Base-by-base conservation (phyloP, 805 yeast genomes). In the Vanderwaltozyma yarrowii region DNA sequence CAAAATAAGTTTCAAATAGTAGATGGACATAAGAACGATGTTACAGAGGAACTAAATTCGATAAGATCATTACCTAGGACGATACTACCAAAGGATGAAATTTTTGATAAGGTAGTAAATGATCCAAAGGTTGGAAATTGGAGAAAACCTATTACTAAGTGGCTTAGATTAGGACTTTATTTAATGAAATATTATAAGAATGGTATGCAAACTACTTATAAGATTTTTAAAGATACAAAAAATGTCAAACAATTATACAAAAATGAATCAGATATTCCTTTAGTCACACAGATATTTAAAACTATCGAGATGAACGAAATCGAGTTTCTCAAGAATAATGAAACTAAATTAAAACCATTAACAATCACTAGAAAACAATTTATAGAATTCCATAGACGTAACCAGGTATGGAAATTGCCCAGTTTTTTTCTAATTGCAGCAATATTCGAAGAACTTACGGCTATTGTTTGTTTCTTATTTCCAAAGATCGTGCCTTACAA, bases 401-500 rank as follows among this genome's bases (percentile, higher is more conserved):
- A 43, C 17, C 66, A 75, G 49, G 58, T 70, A 39, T 45, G 57
- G 50, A 76, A 74, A 51, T 45, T 77, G 15, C 82, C 82, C 2
- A 18, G 57, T n/a, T 76, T 77, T 56, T 66, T 69, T 1, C 31
- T 74, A 2, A 44, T 74, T 6, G 60, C 70, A 33, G 33, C 70
- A 20, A 45, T 74, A 2, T 75, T 74, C 51, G 71, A 71, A 49
- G 84, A 77, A 46, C 49, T 60, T 36, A 71, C 80, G 0, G 78
- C 80, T 0, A 16, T 73, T 1, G 44, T 77, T 5, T 74, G 79
- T 49, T 72, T 67, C 38, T 52, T 63, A 4, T 51, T 74, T 35
- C 83, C 83, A 0, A 72, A 70, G 43, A 49, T 76, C 4, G 68
- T 77, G 1, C 79, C 81, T 9, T 69, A 68, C 60, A 75, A 80